A percentile compares a stretch with the other conserved stretches of the same genome.
Evolutionary conservation across 352 stramenopile species (phyloP).

Genomic region (Phytophthora hibernalis): DNA sequence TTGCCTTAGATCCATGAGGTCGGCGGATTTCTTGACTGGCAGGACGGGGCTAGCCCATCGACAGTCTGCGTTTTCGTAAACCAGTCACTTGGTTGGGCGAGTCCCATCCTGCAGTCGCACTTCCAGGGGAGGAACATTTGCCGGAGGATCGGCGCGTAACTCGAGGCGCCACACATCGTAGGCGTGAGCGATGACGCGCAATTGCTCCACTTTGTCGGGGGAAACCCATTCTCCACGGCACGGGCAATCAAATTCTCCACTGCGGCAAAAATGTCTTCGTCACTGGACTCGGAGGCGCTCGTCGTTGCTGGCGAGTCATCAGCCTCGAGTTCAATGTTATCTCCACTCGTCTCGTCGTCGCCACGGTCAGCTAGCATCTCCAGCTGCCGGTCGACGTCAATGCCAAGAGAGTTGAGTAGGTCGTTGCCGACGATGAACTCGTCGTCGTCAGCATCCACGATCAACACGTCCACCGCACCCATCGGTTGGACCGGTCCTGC

Average conservation of each 20-base stretch:
- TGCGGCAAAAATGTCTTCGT: neutral
- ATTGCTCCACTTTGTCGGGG: neutral
- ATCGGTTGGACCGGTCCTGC: neutral
- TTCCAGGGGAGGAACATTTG: neutral
- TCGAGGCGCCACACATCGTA: conserved; percentile 1
- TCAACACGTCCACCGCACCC: neutral
- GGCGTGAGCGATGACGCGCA: neutral
- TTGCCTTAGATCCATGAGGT: conserved; percentile 4
- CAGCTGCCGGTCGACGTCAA: conserved; percentile 11
- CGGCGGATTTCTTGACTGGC: neutral
- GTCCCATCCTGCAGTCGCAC: neutral
- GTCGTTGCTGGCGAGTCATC: neutral
- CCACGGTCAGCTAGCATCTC: neutral
- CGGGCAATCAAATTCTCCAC: neutral
- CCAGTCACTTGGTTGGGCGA: conserved; percentile 2
- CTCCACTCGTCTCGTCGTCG: neutral
- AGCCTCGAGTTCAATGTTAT: neutral
- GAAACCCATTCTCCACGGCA: conserved; percentile 8
- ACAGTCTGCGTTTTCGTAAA: conserved; percentile 8
- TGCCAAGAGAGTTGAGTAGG: conserved; percentile 3
- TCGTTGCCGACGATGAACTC: conserved; percentile 19
- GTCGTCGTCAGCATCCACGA: neutral
- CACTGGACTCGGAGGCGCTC: neutral
- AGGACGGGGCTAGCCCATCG: conserved; percentile 11
- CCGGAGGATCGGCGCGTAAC: neutral